Base-by-base conservation (phyloP, 2,329 filamentous ascomycete genomes). In the Penicillium aurantiogriseum region DNA sequence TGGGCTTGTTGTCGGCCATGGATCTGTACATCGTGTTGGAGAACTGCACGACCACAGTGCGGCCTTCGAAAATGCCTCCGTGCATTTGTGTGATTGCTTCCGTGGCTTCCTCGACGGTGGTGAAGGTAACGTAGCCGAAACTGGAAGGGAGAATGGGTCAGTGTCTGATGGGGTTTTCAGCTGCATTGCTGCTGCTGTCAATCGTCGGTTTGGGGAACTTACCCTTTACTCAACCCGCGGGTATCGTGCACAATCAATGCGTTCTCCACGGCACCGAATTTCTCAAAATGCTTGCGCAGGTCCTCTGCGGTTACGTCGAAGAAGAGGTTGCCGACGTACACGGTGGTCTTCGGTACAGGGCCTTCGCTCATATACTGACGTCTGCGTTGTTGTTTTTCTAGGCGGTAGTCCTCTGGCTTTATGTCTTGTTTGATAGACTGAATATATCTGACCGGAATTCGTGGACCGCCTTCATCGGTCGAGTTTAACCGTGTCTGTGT, bases 311-410 rank as follows among this genome's bases (percentile, higher is more conserved):
- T 85, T 55, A 88, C 81, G 69, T 90, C 87, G 70, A 85, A 91
- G 71, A 85, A 86, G 45, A 91, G 75, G 73, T 91, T 91, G 58
- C 86, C 87, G 61, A 90, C 69, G 67, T 88, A 91, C 56, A 90
- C 65, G 8, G 78, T 82, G 60, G 75, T 74, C 49, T 76, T 77
- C 19, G 76, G 76, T n/a, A 63, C 53, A 33, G 61, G 52, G 11
- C 55, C 44, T 5, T 57, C 44, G 25, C 39, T 58, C 45, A 53
- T 23, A 25, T 23, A 19, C 17, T 47, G 9, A 31, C 40, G 48
- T 15, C n/a, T 38, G 38, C 36, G 29, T 17, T 23, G 5, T 3
- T 10, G 3, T 21, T 3, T 27, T 1, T 36, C 11, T 19, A 7
- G 2, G 7, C 50, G 50, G 19, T 5, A 9, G 11, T 36, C 15